Percentiles rank a stretch among this genome's conserved stretches.
Conservation (phyloP, 345 rosid genomes). For the Arabidopsis suecica region DNA sequence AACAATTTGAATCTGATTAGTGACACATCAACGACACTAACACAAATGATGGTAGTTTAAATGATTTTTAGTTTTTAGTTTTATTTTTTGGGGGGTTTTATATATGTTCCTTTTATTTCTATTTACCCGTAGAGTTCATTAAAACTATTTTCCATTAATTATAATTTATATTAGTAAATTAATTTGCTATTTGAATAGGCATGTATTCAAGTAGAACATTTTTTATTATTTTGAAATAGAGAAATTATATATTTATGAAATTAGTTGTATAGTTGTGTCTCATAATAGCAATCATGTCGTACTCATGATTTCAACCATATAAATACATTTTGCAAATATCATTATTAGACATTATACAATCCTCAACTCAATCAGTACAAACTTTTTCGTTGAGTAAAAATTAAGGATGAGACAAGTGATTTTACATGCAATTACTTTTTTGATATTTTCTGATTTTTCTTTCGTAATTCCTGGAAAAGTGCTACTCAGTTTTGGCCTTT, state of each 20-base stretch:
- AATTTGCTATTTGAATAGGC: not conserved
- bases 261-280: conserved; percentile 6
- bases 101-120: too few relatives aligned
- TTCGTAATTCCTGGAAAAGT: not conserved
- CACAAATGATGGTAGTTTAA: too few relatives aligned
- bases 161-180: not conserved
- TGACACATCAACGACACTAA: too few relatives aligned
- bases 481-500: not conserved
- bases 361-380: conserved; percentile 34
- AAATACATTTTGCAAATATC: conserved; percentile 6
- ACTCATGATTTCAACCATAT: conserved; percentile 31
- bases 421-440: not conserved
- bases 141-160: not conserved
- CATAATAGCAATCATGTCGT: conserved; percentile 8
- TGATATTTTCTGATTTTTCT: not conserved
- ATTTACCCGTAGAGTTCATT: not conserved
- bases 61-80: too few relatives aligned
- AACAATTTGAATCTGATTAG: too few relatives aligned
- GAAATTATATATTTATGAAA: not conserved
- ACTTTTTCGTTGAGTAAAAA: conserved; percentile 41
- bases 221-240: not conserved
- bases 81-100: too few relatives aligned
- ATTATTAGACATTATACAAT: conserved; percentile 33
- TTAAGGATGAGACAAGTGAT: conserved; percentile 37
- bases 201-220: not conserved